These are phyloP conservation scores for Hirschfeldia incana DNA, from an alignment of 345 rosid genomes.

Conservation along the genomic window DNA sequence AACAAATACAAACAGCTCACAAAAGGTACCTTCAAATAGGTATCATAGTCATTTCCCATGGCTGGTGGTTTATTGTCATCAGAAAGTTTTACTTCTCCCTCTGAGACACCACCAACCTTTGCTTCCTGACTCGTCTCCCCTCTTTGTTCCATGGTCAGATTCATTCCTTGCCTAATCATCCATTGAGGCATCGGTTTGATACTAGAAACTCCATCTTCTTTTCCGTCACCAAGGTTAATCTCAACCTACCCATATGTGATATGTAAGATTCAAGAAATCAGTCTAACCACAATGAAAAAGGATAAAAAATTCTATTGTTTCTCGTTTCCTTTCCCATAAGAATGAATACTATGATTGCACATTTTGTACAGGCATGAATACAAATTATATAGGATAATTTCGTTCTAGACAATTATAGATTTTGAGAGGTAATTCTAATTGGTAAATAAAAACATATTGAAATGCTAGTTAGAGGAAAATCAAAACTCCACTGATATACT, in stretches of 20 bases:
- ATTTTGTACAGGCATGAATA: no score
- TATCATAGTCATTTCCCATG: conserved; percentile 50
- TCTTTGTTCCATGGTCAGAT: conserved; percentile 81
- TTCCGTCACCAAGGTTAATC: conserved; percentile 82
- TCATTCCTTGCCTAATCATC: conserved; percentile 97
- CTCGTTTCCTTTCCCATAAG: no score
- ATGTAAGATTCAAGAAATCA: conserved; percentile 18
- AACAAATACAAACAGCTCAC: not conserved
- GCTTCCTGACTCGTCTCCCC: conserved; percentile 66
- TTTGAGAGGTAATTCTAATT: no score
- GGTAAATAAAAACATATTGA: no score
- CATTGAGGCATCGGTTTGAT: conserved; percentile 85
- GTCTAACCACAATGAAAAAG: not conserved
- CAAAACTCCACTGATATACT: not conserved
- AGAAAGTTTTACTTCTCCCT: not conserved
- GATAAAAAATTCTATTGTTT: not conserved
- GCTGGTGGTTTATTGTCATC: conserved; percentile 67
- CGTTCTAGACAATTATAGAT: no score
- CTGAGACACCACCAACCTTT: conserved; percentile 52
- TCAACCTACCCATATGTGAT: conserved; percentile 66
- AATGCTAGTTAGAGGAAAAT: no score
- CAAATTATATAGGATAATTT: no score
- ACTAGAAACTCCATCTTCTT: conserved; percentile 55
- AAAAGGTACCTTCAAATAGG: conserved; percentile 52
- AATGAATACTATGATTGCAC: no score